Base-by-base conservation (phyloP, 2,329 filamentous ascomycete genomes). In the Trichoderma sp. region DNA sequence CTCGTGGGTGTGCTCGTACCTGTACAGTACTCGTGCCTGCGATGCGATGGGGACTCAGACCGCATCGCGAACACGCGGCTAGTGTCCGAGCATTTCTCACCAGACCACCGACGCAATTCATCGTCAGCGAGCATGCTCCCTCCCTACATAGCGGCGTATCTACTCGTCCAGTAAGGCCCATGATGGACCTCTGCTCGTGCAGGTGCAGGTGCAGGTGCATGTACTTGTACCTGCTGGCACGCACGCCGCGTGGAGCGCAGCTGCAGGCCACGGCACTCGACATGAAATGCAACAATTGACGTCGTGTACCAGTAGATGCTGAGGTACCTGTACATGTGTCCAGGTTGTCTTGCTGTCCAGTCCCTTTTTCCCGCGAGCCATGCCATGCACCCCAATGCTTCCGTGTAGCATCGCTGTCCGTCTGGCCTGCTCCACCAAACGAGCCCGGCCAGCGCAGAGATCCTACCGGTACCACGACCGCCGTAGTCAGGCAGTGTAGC, bases 1-100 rank as follows among this genome's bases (percentile, higher is more conserved):
- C 45, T 50, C 38, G 38, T 21, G 45, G 1, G 45, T 21, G 18
- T 50, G 4, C 18, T 3, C 16, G 45, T 53, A 21, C 45, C n/a
- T 12, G 45, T n/a, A 21, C 45, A 7, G 45, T 11, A 16, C 18
- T 50, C 45, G n/a, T 11, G 18, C 45, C 45, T 50, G 38, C 16
- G 38, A 41, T 41, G 38, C 31, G 38, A 41, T 41, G 38, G 45
- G 45, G 18, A 21, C 45, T 53, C 45, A 63, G 67, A 75, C 74
- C 74, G 74, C 38, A 75, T 72, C 67, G 66, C 67, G 71, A 74
- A 68, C 74, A 75, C 63, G 69, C 68, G 60, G 74, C 74, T 73
- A 73, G 63, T 65, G 72, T 45, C 72, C 63, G 45, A 38, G 64
- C 53, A 62, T 8, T 67, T 75, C 60, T 68, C 53, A 27, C 35